phyloP scores from a whole-genome alignment of 169 alveolate species.

The Plasmodium vivax region DNA sequence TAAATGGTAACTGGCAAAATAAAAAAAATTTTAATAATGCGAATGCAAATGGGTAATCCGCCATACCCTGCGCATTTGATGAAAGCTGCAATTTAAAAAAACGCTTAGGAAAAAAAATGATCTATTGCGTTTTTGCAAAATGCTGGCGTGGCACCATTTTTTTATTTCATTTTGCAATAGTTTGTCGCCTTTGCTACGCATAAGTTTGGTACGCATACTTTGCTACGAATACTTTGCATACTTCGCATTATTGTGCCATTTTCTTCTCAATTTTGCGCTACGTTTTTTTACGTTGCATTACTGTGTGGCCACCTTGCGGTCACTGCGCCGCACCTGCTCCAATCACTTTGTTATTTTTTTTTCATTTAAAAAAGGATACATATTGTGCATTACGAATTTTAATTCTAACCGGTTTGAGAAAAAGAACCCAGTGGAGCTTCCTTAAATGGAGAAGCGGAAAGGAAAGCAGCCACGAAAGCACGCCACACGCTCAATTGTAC shows the following conservation, averaged over 20 bases:
- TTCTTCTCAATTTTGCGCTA: background rate
- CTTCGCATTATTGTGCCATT: background rate
- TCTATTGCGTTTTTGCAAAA: background rate
- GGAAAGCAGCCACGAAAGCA: background rate
- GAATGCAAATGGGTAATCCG: background rate
- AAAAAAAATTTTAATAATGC: background rate
- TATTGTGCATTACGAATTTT: constrained; percentile 3
- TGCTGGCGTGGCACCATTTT: background rate
- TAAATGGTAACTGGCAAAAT: background rate
- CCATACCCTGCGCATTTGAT: background rate
- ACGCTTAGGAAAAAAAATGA: background rate
- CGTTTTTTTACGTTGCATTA: background rate
- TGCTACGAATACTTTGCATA: too few relatives aligned
- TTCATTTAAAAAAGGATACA: background rate
- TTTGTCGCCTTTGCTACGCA: background rate
- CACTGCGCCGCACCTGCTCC: background rate
- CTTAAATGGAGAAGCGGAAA: background rate
- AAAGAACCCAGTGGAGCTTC: background rate
- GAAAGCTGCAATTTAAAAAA: background rate
- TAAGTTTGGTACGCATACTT: too few relatives aligned
- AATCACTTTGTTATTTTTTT: background rate
- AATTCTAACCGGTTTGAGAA: background rate
- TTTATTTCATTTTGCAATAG: background rate
- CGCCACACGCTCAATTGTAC: background rate
- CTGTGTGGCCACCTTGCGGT: too few relatives aligned